A percentile compares a stretch with the other conserved stretches of the same genome.
Evolutionary conservation across 1,284 basidiomycete species (phyloP).

Genomic region (Exobasidium rhododendri): DNA sequence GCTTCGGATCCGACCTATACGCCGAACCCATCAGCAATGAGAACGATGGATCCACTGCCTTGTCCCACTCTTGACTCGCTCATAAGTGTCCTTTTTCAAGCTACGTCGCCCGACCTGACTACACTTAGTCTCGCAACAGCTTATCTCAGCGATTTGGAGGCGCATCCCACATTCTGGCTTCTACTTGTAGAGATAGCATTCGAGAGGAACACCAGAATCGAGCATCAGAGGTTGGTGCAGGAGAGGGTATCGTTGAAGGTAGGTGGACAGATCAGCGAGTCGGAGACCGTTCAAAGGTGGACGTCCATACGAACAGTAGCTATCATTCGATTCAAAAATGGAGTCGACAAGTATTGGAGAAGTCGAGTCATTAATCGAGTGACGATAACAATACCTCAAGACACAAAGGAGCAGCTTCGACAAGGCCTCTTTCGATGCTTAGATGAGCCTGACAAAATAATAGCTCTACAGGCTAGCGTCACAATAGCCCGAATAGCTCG

Average conservation of each 20-base stretch:
- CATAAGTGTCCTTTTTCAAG: constrained; percentile 12
- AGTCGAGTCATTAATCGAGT: constrained; percentile 38
- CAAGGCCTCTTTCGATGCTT: constrained; percentile 37
- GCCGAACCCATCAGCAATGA: constrained; percentile 6
- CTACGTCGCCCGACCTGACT: constrained; percentile 7
- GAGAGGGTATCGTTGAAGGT: constrained; percentile 2
- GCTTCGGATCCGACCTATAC: constrained; percentile 1
- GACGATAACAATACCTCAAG: constrained; percentile 36
- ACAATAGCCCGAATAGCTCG: constrained; percentile 46
- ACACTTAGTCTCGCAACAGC: constrained; percentile 25
- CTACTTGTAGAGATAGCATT: constrained; percentile 45
- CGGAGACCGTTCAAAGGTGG: not conserved
- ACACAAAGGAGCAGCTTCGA: constrained; percentile 42
- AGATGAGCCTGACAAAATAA: constrained; percentile 37
- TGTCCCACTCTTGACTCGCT: constrained; percentile 5
- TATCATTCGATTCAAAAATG: constrained; percentile 54
- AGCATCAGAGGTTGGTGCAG: not conserved
- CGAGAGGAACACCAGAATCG: constrained; percentile 16
- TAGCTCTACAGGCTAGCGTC: constrained; percentile 45
- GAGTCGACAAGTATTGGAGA: constrained; percentile 50
- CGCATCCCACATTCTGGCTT: constrained; percentile 36
- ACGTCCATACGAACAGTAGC: constrained; percentile 34
- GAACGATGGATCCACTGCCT: not conserved
- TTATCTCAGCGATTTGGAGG: constrained; percentile 33
- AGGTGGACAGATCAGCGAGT: not conserved